phyloP scores from a whole-genome alignment of 1,284 basidiomycete species.

The Fomitiporia mediterranea region DNA sequence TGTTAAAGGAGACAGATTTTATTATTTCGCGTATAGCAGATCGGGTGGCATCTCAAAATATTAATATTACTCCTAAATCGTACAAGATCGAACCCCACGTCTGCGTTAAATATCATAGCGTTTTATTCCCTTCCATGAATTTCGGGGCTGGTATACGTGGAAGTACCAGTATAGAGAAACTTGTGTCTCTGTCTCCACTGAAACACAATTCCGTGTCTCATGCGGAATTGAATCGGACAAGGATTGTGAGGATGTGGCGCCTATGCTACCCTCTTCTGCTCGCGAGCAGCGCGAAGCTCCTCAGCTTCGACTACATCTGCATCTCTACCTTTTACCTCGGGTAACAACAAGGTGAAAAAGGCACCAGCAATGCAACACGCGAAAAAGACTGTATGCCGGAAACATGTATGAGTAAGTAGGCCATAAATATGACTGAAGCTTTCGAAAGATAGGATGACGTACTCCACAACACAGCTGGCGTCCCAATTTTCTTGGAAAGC shows the following conservation, averaged over 20 bases:
- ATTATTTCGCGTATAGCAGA: too few species aligned
- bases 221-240: too few species aligned
- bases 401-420: slow-evolving; percentile 23
- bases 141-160: too few species aligned
- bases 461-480: slow-evolving; percentile 61
- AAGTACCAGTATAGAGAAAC: too few species aligned
- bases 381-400: slow-evolving; percentile 49
- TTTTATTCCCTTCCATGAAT: too few species aligned
- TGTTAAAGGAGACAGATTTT: too few species aligned
- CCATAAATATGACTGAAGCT: slow-evolving; percentile 11
- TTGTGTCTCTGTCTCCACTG: too few species aligned
- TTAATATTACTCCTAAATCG: too few species aligned
- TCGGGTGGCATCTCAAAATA: too few species aligned
- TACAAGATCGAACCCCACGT: too few species aligned
- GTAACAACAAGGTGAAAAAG: slow-evolving; percentile 67
- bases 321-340: slow-evolving; percentile 73
- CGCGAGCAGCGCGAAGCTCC: slow-evolving; percentile 37
- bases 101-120: too few species aligned
- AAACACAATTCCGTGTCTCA: too few species aligned
- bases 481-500: slow-evolving; percentile 60
- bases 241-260: neutral
- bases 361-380: slow-evolving; percentile 55
- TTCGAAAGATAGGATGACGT: slow-evolving; percentile 25
- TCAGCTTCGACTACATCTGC: slow-evolving; percentile 60
- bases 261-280: neutral